A percentile compares a stretch with the other conserved stretches of the same genome.
Evolutionary conservation across 2,329 filamentous ascomycete genomes (phyloP).

Genomic region (Botrytis byssoidea): DNA sequence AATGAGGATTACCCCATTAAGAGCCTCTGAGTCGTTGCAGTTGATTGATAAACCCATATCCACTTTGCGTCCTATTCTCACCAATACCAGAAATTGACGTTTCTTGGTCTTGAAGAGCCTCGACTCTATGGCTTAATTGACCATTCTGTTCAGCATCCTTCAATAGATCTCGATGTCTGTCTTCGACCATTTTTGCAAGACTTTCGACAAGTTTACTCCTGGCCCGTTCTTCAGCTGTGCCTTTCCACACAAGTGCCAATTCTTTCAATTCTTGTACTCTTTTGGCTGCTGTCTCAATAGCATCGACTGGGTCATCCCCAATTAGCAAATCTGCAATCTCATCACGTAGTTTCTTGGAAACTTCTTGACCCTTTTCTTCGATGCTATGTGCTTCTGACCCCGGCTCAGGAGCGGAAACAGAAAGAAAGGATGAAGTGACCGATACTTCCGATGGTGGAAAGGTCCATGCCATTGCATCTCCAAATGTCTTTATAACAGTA

Average conservation of each 20-base stretch:
- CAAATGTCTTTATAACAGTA: conserved; percentile 85
- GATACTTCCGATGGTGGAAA: conserved; percentile 85
- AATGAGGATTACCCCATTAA: conserved; percentile 23
- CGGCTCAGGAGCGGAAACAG: conserved; percentile 80
- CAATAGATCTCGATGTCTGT: conserved; percentile 48
- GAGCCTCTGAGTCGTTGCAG: conserved; percentile 40
- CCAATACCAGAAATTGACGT: conserved; percentile 19
- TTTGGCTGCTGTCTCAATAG: conserved; percentile 69
- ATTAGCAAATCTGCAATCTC: conserved; percentile 71
- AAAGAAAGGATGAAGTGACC: conserved; percentile 80
- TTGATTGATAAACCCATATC: conserved; percentile 41
- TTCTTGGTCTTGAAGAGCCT: conserved; percentile 31
- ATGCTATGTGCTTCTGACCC: conserved; percentile 64
- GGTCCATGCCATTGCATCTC: conserved; percentile 92
- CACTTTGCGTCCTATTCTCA: conserved; percentile 33
- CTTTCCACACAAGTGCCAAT: conserved; percentile 82
- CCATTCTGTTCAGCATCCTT: conserved; percentile 37
- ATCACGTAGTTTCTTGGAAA: conserved; percentile 65
- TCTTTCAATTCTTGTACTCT: conserved; percentile 76
- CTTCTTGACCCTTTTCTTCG: conserved; percentile 83
- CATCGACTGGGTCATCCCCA: conserved; percentile 58
- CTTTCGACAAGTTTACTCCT: conserved; percentile 77
- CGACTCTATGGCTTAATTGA: conserved; percentile 31
- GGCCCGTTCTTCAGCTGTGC: conserved; percentile 92
- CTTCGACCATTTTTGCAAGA: conserved; percentile 79